A percentile compares a stretch with the other conserved stretches of the same genome.
Evolutionary conservation across 306 rosid genomes (phyloP).

Genomic region (Acacia acuminata): DNA sequence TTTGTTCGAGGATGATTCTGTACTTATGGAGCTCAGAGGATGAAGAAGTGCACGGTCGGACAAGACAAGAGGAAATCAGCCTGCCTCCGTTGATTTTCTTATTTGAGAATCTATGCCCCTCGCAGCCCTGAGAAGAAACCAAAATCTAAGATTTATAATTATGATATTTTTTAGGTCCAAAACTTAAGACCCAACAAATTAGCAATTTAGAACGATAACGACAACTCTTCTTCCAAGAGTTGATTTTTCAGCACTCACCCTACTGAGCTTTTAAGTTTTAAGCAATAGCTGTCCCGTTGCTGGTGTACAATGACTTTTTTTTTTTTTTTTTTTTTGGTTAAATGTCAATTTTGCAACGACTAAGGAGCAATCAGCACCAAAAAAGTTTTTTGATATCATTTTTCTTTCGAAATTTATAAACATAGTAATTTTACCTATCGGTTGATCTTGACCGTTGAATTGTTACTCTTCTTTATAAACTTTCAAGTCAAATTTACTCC

Average conservation of each 20-base stretch:
- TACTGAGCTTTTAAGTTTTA: background rate
- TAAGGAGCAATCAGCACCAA: too few species aligned
- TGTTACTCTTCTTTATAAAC: too few species aligned
- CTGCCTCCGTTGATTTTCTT: background rate
- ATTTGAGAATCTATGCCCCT: background rate
- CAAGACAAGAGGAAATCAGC: background rate
- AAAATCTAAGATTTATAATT: background rate
- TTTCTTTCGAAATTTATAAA: too few species aligned
- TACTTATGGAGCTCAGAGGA: background rate
- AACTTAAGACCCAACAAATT: background rate
- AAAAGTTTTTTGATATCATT: too few species aligned
- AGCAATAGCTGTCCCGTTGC: background rate
- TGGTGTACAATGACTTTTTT: background rate
- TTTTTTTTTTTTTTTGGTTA: too few species aligned
- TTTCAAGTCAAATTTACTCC: too few species aligned
- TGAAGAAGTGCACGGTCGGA: background rate
- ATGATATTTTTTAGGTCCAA: background rate
- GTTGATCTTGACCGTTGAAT: too few species aligned
- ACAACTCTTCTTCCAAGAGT: background rate
- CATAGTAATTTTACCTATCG: too few species aligned
- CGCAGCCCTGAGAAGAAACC: background rate
- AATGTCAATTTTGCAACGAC: too few species aligned
- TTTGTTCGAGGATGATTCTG: slow-evolving; percentile 10
- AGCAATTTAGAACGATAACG: background rate
- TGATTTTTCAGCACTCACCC: background rate